phyloP scores from a whole-genome alignment of 1,139 yeast species.

The Scheffersomyces cryptocercus region DNA sequence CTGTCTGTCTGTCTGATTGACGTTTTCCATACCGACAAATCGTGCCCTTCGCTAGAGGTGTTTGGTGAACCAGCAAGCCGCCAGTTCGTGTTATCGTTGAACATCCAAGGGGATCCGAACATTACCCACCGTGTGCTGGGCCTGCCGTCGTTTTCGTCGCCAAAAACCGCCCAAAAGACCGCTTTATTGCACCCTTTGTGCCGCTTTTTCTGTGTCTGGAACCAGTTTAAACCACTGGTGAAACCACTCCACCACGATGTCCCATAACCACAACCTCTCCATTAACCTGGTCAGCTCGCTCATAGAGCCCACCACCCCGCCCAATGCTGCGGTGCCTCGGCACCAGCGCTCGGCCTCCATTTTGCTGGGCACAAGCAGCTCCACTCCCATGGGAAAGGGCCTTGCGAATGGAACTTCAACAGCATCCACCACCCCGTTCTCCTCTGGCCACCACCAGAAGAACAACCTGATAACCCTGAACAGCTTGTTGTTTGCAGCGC shows the following conservation, averaged over 20 bases:
- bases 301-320: constrained; percentile 46
- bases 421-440: not conserved
- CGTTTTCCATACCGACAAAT: too few species aligned
- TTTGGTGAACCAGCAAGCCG: too few species aligned
- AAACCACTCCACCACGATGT: constrained; percentile 8
- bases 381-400: not conserved
- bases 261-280: constrained; percentile 38
- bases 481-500: not conserved
- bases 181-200: not conserved
- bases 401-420: not conserved
- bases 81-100: too few species aligned
- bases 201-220: not conserved
- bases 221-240: not conserved
- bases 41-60: too few species aligned
- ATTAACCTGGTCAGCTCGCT: constrained; percentile 38
- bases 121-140: too few species aligned
- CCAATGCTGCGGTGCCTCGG: constrained; percentile 11
- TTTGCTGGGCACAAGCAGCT: not conserved
- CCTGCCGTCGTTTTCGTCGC: too few species aligned
- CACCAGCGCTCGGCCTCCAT: not conserved
- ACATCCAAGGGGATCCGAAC: too few species aligned
- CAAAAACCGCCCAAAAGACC: not conserved
- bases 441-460: not conserved
- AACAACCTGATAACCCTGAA: not conserved
- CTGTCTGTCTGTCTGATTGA: too few species aligned